Conservation (phyloP, 78 protist genomes). For the Salpingoeca rosetta region DNA sequence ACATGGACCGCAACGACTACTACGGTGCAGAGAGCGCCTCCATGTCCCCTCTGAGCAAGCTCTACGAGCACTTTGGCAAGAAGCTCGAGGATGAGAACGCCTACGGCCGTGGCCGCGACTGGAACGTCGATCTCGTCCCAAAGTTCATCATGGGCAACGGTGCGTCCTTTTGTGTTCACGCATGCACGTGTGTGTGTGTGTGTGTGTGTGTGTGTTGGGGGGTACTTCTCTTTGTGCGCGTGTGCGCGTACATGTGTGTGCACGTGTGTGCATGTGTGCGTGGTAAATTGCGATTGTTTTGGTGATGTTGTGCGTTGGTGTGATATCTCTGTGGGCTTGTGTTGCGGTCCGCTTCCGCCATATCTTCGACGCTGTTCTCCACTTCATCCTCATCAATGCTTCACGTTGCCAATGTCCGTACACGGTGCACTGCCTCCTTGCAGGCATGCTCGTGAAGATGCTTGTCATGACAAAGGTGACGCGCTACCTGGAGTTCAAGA, state of each 20-base stretch:
- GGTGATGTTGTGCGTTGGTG: too few relatives aligned
- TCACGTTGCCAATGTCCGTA: neutral
- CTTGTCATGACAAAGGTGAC: conserved; percentile 87
- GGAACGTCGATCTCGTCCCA: conserved; percentile 93
- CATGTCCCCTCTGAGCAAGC: conserved; percentile 64
- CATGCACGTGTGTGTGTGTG: too few relatives aligned
- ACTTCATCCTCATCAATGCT: neutral
- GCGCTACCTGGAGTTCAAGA: conserved; percentile 92
- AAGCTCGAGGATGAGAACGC: neutral
- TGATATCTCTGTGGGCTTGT: too few relatives aligned
- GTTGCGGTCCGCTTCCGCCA: too few relatives aligned
- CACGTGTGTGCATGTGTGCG: too few relatives aligned
- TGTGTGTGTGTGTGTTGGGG: too few relatives aligned
- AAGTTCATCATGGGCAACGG: conserved; percentile 92
- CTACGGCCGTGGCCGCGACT: conserved; percentile 81
- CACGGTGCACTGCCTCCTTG: neutral
- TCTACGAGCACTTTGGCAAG: conserved; percentile 52
- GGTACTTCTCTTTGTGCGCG: neutral
- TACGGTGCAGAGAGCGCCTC: conserved; percentile 98
- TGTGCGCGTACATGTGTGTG: too few relatives aligned
- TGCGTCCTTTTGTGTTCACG: too few relatives aligned
- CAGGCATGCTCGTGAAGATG: conserved; percentile 81
- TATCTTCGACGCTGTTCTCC: too few relatives aligned
- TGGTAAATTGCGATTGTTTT: too few relatives aligned
- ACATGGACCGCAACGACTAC: conserved; percentile 95